phyloP scores from a whole-genome alignment of 2,329 filamentous ascomycete species.

The Fusarium subtropicale region DNA sequence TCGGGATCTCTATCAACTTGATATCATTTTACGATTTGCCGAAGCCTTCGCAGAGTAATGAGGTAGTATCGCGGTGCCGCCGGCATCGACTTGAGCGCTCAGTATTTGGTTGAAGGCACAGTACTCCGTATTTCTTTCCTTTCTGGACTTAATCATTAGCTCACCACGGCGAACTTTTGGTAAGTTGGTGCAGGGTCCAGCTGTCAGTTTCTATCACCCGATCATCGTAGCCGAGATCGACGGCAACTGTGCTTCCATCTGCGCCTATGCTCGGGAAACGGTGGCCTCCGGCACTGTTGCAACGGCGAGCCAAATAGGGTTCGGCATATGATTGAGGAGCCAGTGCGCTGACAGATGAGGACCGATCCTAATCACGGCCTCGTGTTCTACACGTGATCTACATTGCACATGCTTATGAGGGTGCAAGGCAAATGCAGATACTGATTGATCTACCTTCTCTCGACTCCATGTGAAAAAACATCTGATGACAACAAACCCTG shows the following conservation, averaged over 20 bases:
- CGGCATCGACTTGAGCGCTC: neutral
- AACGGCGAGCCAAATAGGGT: neutral
- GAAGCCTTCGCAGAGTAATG: neutral
- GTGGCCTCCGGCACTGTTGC: neutral
- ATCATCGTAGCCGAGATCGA: slow-evolving; percentile 39
- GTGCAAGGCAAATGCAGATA: neutral
- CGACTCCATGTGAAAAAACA: slow-evolving; percentile 5
- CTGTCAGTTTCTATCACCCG: slow-evolving; percentile 9
- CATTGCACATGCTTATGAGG: neutral
- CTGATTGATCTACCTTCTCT: slow-evolving; percentile 4
- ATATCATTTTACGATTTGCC: neutral
- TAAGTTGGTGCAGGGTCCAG: neutral
- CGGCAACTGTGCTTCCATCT: slow-evolving; percentile 8
- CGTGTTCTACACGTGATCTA: neutral
- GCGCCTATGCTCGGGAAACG: slow-evolving; percentile 17
- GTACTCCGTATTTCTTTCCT: neutral
- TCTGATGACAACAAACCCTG: slow-evolving; percentile 1
- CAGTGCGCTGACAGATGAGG: neutral
- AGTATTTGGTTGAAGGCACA: neutral
- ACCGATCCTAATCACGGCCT: neutral
- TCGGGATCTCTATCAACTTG: neutral
- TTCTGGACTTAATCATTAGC: neutral
- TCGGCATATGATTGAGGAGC: neutral
- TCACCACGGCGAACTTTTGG: slow-evolving; percentile 1
- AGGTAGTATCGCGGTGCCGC: neutral